phyloP scores from a whole-genome alignment of 2,329 filamentous ascomycete genomes.

The Xylaria sp. region DNA sequence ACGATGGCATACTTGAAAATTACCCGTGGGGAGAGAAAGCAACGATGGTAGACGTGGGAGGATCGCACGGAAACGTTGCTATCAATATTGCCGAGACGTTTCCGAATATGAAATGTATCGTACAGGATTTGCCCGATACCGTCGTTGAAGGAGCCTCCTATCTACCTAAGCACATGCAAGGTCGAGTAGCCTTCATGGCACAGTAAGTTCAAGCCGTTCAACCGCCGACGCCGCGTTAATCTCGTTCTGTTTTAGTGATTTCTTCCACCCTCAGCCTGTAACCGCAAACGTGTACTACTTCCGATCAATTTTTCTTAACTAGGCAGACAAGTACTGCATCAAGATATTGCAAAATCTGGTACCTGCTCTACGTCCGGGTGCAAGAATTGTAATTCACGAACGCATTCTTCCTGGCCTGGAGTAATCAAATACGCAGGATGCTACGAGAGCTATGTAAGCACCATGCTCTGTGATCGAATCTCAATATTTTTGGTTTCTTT shows the following conservation, averaged over 20 bases:
- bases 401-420: conserved; percentile 37
- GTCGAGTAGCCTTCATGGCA: conserved; percentile 38
- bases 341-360: conserved; percentile 6
- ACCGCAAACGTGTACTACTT: conserved; percentile 44
- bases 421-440: conserved; percentile 34
- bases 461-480: conserved; percentile 4
- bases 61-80: conserved; percentile 43
- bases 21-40: conserved; percentile 43
- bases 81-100: conserved; percentile 44
- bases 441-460: conserved; percentile 41
- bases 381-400: conserved; percentile 41
- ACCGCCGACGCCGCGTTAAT: no score
- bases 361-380: conserved; percentile 11
- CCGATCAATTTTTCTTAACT: conserved; percentile 49
- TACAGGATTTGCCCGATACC: conserved; percentile 41
- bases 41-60: conserved; percentile 46
- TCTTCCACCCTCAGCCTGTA: conserved; percentile 39
- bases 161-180: conserved; percentile 33
- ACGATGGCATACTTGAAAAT: conserved; percentile 39
- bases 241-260: conserved; percentile 35
- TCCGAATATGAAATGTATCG: conserved; percentile 43
- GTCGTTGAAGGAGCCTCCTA: conserved; percentile 33
- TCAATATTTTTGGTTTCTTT: conserved; percentile 13
- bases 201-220: conserved; percentile 28
- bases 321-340: conserved; percentile 49